Base-by-base conservation (phyloP, 2,329 filamentous ascomycete species). In the Monosporascus sp. region DNA sequence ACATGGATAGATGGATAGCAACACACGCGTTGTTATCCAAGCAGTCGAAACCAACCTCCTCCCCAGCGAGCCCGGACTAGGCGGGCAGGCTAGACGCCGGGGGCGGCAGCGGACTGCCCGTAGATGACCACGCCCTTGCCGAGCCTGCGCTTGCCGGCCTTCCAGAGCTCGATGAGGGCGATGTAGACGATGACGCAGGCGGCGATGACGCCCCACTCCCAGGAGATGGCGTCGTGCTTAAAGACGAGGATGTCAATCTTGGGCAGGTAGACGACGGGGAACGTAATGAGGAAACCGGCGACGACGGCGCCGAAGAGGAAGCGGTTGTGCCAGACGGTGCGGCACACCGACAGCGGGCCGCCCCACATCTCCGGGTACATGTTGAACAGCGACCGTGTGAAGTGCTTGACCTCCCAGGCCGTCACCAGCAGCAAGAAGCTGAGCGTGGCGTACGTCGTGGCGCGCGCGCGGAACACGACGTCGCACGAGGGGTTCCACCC, bases 341-440 rank as follows among this genome's bases (percentile, higher is more conserved):
- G 72, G 63, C 81, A 77, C 11, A 83, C 73, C 0, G 79, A 77
- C 41, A 77, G 67, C 1, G 74, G 72, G 0, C 79, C 80, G 3
- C 61, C 60, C 71, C 75, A 80, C 36, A 73, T 67, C 56, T 77
- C 73, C 1, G 76, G 76, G 55, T 84, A 76, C 81, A 89, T 86
- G 62, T 78, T 76, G 71, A 90, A 90, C 60, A 90, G 77, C 20
- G 82, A 86, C 46, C 84, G 80, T 17, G 81, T 81, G 68, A 87
- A 85, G 60, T 89, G 83, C 66, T 88, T 85, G 63, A 87, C 84
- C 69, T 90, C 85, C 86, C 86, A 89, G 0, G 87, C 84, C 0
- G 86, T 83, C 52, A 88, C 78, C 7, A 90, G 74, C 6, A 88
- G 75, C 48, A 85, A 74, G 73, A 87, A 89, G 43, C 83, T 87